A percentile compares a stretch with the other conserved stretches of the same genome.
Evolutionary conservation across 2,329 filamentous ascomycete species (phyloP).

Genomic region (Trichoderma aggressivum): DNA sequence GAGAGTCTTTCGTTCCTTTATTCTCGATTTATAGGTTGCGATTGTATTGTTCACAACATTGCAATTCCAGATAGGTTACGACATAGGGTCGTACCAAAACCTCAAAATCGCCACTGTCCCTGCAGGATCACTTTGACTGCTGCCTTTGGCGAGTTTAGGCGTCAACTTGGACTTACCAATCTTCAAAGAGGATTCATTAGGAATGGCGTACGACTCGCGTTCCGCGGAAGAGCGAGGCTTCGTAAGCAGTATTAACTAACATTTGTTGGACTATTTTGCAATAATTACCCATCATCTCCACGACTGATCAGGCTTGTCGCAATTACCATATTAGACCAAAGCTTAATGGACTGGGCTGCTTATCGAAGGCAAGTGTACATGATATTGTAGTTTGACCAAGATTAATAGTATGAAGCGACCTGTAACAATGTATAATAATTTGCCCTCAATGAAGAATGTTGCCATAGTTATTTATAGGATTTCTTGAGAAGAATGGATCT

Average conservation of each 20-base stretch:
- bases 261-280: background rate
- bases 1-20: background rate
- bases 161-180: background rate
- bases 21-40: background rate
- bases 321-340: background rate
- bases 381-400: background rate
- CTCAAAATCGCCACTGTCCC: background rate
- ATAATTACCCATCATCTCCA: background rate
- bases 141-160: background rate
- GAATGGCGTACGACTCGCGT: background rate
- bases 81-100: background rate
- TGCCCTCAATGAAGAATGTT: background rate
- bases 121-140: background rate
- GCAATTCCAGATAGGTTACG: background rate
- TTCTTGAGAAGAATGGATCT: background rate
- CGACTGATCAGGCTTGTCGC: background rate
- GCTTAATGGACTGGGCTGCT: background rate
- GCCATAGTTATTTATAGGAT: background rate
- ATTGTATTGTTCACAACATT: background rate
- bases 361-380: background rate
- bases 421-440: background rate
- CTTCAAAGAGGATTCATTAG: background rate
- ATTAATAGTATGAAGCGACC: background rate
- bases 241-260: background rate
- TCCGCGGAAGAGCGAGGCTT: background rate